Evolutionary conservation across 768 basidiomycete genomes (phyloP).

Genomic region (Holtermannia corniformis): DNA sequence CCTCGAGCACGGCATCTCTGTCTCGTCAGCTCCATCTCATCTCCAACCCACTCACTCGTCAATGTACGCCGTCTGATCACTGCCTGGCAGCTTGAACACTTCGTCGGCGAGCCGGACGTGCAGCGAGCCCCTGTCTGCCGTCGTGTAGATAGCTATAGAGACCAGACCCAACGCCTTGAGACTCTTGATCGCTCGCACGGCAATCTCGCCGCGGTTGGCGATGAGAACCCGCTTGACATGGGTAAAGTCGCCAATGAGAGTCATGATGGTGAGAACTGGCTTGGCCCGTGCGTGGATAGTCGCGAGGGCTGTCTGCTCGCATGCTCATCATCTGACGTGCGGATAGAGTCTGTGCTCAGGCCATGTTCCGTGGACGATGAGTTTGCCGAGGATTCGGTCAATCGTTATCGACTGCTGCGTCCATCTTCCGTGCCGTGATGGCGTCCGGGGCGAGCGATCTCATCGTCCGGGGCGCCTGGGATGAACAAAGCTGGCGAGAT

Average conservation of each 20-base stretch:
- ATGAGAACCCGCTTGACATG: conserved; percentile 45
- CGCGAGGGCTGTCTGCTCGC: too few species aligned
- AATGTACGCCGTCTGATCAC: conserved; percentile 18
- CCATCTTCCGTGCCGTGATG: too few species aligned
- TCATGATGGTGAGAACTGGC: too few species aligned
- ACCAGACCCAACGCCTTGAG: conserved; percentile 49
- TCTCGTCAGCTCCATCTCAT: background rate
- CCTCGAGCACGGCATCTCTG: conserved; percentile 15
- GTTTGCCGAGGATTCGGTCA: too few species aligned
- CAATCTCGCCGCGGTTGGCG: conserved; percentile 66
- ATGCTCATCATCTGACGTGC: too few species aligned
- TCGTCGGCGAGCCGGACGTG: conserved; percentile 55
- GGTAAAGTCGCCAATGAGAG: conserved; percentile 13
- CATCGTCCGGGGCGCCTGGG: too few species aligned
- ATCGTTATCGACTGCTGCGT: too few species aligned
- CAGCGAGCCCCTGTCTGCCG: conserved; percentile 52
- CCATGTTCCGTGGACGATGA: too few species aligned
- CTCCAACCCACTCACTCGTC: conserved; percentile 1
- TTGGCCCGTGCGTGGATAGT: too few species aligned
- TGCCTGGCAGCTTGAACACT: conserved; percentile 32
- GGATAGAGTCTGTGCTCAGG: too few species aligned
- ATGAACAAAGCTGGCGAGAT: too few species aligned
- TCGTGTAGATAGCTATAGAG: conserved; percentile 55
- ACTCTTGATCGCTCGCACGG: conserved; percentile 54
- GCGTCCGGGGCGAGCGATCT: too few species aligned